Conservation (phyloP, 345 rosid species). For the Citropsis articulata region DNA sequence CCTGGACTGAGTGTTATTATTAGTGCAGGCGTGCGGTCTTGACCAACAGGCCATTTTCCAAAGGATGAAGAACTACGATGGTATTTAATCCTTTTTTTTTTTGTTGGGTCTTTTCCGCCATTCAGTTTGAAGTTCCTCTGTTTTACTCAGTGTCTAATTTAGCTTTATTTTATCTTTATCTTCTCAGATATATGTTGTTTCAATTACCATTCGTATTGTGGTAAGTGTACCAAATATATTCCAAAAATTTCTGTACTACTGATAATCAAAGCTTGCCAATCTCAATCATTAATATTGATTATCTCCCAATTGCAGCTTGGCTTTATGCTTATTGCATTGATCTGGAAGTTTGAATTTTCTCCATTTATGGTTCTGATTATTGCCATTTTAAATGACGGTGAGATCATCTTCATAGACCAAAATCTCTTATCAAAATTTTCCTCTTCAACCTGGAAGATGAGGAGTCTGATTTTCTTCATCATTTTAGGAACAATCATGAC, state of each 20-base stretch:
- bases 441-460: neutral
- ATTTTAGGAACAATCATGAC: constrained; percentile 86
- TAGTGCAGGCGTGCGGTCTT: constrained; percentile 89
- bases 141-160: constrained; percentile 3
- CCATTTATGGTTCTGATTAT: constrained; percentile 94
- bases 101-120: neutral
- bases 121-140: neutral
- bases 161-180: neutral
- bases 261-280: neutral
- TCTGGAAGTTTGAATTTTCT: constrained; percentile 85
- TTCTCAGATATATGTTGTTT: constrained; percentile 88
- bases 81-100: constrained; percentile 23
- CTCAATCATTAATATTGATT: neutral
- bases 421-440: neutral
- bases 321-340: constrained; percentile 79
- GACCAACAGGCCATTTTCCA: constrained; percentile 90
- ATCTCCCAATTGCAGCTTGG: constrained; percentile 57
- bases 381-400: constrained; percentile 88
- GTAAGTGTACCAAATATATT: constrained; percentile 37
- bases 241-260: neutral
- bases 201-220: constrained; percentile 89
- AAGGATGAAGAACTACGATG: constrained; percentile 95
- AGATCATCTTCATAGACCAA: constrained; percentile 20
- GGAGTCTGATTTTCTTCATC: constrained; percentile 8
- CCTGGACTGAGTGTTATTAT: constrained; percentile 93